Conservation (phyloP, 441 rosid genomes). For the Pelargonium exstipulatum region DNA sequence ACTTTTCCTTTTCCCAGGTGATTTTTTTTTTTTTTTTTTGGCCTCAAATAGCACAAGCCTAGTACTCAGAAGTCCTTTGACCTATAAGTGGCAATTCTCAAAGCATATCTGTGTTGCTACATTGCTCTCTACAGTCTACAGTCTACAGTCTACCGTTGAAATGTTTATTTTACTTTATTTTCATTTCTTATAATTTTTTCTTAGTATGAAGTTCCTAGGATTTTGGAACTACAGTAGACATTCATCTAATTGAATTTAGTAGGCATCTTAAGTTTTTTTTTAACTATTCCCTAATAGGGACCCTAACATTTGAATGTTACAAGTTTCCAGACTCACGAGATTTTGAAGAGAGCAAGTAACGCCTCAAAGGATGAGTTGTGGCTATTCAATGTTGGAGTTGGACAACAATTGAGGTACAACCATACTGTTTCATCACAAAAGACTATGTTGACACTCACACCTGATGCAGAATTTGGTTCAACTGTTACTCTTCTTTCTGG, state of each 20-base stretch:
- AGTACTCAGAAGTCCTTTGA: neutral
- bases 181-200: neutral
- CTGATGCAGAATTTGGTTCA: slow-evolving; percentile 40
- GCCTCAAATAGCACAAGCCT: slow-evolving; percentile 6
- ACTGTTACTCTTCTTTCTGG: slow-evolving; percentile 27
- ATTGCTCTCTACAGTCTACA: neutral
- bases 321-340: slow-evolving; percentile 57
- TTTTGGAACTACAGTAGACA: neutral
- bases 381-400: slow-evolving; percentile 46
- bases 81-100: neutral
- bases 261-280: neutral
- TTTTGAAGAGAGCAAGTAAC: slow-evolving; percentile 51
- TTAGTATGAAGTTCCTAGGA: neutral
- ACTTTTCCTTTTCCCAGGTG: too few relatives aligned
- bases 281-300: slow-evolving; percentile 10
- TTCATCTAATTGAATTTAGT: neutral
- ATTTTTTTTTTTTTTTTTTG: neutral
- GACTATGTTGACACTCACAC: slow-evolving; percentile 19
- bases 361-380: slow-evolving; percentile 41
- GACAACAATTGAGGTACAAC: slow-evolving; percentile 32
- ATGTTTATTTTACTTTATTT: slow-evolving; percentile 1
- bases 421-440: slow-evolving; percentile 28
- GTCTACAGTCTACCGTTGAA: neutral
- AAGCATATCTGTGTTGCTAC: neutral
- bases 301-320: slow-evolving; percentile 26